phyloP scores from a whole-genome alignment of 306 rosid genomes.

The Malus asiatica region DNA sequence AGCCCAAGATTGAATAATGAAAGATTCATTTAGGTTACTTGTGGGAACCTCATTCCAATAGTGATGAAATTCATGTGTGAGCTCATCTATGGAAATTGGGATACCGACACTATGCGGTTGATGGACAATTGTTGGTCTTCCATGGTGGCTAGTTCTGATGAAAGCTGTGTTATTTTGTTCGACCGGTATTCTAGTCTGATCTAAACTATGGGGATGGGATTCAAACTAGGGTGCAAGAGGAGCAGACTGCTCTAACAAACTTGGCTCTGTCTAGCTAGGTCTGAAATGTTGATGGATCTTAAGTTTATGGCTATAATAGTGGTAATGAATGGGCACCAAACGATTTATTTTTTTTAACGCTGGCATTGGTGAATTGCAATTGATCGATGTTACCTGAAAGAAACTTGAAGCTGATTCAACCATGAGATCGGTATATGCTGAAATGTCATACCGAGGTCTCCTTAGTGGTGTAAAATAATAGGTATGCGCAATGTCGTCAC shows the following conservation, averaged over 20 bases:
- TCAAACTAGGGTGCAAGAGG: not conserved
- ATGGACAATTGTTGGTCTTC: not conserved
- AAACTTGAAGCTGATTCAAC: slow-evolving; percentile 39
- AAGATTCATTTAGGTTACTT: no score
- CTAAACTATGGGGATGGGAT: not conserved
- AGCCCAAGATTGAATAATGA: no score
- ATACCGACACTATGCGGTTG: not conserved
- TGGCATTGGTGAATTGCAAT: not conserved
- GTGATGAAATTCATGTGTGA: not conserved
- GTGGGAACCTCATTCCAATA: no score
- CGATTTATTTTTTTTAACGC: not conserved
- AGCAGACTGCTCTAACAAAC: no score
- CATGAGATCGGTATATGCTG: slow-evolving; percentile 55
- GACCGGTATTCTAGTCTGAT: not conserved
- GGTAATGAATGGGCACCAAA: not conserved
- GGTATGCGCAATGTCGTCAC: slow-evolving; percentile 59
- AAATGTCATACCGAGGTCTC: slow-evolving; percentile 28
- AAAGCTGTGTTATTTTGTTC: not conserved
- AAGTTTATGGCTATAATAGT: not conserved
- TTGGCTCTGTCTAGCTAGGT: no score
- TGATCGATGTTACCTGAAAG: slow-evolving; percentile 28
- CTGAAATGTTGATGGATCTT: not conserved
- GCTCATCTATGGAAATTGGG: not conserved
- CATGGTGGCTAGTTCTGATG: not conserved
- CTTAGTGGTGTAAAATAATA: slow-evolving; percentile 34